Evolutionary conservation across 2,329 filamentous ascomycete species (phyloP).

Genomic region (Claviceps pusilla): DNA sequence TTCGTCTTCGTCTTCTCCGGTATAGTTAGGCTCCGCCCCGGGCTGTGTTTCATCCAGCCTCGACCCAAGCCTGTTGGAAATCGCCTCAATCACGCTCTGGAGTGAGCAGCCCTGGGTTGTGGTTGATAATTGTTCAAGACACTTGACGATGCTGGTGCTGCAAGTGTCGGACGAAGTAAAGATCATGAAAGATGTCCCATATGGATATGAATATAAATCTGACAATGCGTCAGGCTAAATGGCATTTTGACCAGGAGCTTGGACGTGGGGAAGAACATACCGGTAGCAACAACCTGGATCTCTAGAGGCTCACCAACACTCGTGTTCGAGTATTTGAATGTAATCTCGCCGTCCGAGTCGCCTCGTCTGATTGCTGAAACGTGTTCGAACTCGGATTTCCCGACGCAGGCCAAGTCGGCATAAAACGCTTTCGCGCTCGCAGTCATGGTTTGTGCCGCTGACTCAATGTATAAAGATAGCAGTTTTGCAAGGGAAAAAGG

Average conservation of each 20-base stretch:
- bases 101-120: slow-evolving; percentile 9
- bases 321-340: slow-evolving; percentile 36
- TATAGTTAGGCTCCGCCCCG: not conserved
- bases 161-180: slow-evolving; percentile 25
- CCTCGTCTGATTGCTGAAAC: slow-evolving; percentile 43
- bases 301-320: slow-evolving; percentile 15
- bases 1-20: not conserved
- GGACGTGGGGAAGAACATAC: slow-evolving; percentile 9
- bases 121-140: slow-evolving; percentile 27
- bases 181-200: slow-evolving; percentile 24
- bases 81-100: slow-evolving; percentile 2
- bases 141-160: slow-evolving; percentile 21
- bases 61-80: slow-evolving; percentile 1
- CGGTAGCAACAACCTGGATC: slow-evolving; percentile 23
- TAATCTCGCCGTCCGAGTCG: slow-evolving; percentile 58
- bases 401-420: slow-evolving; percentile 34
- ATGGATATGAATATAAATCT: slow-evolving; percentile 24
- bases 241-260: slow-evolving; percentile 3
- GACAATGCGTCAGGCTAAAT: not conserved
- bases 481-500: not conserved
- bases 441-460: not conserved
- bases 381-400: slow-evolving; percentile 25
- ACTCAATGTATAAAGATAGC: not conserved
- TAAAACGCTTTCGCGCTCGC: slow-evolving; percentile 29
- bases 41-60: not conserved